A percentile compares a stretch with the other conserved stretches of the same genome.
phyloP scores from a whole-genome alignment of 148 eudicot species.

The Bassia scoparia region DNA sequence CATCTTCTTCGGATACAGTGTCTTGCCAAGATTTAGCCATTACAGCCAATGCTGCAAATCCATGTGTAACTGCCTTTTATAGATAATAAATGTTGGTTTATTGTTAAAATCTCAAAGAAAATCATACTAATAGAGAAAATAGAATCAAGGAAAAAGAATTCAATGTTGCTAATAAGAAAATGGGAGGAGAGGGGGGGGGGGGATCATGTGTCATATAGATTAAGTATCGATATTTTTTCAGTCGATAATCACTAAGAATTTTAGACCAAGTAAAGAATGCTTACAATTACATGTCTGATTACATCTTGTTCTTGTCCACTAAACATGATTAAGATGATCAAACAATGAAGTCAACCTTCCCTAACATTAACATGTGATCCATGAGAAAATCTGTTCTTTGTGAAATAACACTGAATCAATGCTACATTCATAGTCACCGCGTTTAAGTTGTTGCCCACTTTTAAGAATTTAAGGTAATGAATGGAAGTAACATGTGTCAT shows the following conservation, averaged over 20 bases:
- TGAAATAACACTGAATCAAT: background rate
- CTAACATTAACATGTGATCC: background rate
- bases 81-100: background rate
- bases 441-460: too few species aligned
- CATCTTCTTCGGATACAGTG: constrained; percentile 47
- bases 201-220: background rate
- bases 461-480: too few species aligned
- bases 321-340: background rate
- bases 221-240: background rate
- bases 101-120: background rate
- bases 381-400: background rate
- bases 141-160: background rate
- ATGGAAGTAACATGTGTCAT: too few species aligned
- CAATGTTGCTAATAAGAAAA: background rate
- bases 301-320: background rate
- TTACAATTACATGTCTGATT: background rate
- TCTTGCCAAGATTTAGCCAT: constrained; percentile 71
- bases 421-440: background rate
- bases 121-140: background rate
- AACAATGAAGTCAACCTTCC: background rate
- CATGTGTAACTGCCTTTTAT: constrained; percentile 53
- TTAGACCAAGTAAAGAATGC: background rate
- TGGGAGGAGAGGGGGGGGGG: background rate
- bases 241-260: background rate
- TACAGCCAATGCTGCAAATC: constrained; percentile 62